Evolutionary conservation across 1,284 basidiomycete genomes (phyloP), one percentile per base, ranked within the genome.

Genomic region (Cryptococcus maquisensis): DNA sequence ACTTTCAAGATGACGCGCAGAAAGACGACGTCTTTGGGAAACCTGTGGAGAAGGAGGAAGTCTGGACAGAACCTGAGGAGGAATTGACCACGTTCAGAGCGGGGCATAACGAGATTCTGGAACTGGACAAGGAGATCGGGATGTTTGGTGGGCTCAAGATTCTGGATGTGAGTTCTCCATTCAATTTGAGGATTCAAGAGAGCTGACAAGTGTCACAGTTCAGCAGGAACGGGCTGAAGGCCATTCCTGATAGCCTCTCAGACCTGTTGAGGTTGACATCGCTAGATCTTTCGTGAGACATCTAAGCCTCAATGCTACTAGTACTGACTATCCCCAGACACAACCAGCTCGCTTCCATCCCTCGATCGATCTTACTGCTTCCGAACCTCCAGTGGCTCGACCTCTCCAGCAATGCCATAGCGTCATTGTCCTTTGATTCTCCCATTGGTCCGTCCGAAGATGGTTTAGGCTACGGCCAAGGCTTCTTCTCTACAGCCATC

Each of bases 101-200:
- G 10, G 57, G 60, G 12, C 59, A 65, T 3, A 74, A 74, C 61
- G 45, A 47, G 47, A 54, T 77, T 18, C 56, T 48, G 36, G 54
- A 54, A 39, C 28, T 77, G 16, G 73, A 77, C n/a, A 48, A 58
- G 20, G 72, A 75, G 51, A 62, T 77, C 48, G 75, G 72, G 1
- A 61, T 67, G 49, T 72, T 77, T 61, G 75, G 73, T 1, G 72
- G 69, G 3, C 52, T 77, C 21, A 70, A 66, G 53, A 61, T 50
- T 13, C 51, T 77, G 4, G 73, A 75, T 61, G 73, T 76, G 57
- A 60, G 73, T 67, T 15, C n/a, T n/a, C n/a, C 13, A 32, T 40
- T 23, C 39, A n/a, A 3, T 32, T 15, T 49, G 21, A 15, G 9
- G 21, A 13, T 23, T 26, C 18, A 26, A 28, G 28, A n/a, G 32